Evolutionary conservation across 2,329 filamentous ascomycete species (phyloP), one percentile per base, ranked within the genome.

Genomic region (Acrodontium crateriforme): DNA sequence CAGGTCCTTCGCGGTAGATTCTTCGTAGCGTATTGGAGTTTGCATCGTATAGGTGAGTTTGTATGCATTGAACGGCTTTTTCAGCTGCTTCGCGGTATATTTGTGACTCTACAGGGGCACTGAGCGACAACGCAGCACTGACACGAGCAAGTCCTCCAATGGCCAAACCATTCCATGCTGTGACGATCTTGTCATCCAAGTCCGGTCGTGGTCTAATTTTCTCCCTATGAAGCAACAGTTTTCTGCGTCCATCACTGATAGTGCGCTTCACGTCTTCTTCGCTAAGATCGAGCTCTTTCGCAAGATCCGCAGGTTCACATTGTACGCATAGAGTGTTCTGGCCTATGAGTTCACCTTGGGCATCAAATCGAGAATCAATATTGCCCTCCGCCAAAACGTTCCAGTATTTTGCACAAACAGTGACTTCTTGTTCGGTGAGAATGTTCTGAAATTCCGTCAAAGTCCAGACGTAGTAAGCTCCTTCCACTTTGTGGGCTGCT

Each of bases 401-500:
- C 72, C 82, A 95, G 53, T 93, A 82, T 4, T 73, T 73, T 1
- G 83, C 81, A 16, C 81, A 74, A 10, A 93, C 70, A 3, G 75
- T 70, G 13, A 75, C 75, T 33, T 79, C 72, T 21, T 74, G 65
- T 3, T 69, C 63, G 2, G 73, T 73, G 2, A 94, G 65, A 2
- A 91, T 71, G 8, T 72, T 68, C 35, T 84, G 75, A 34, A 95
- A 78, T 49, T 95, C 85, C 28, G 83, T 78, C 28, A 78, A 61
- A 1, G 85, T 92, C 87, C 87, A 98, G 3, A 94, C 71, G 45
- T 95, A 94, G 50, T 82, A 95, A 0, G 85, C 87, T 0, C 89
- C 89, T 54, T 95, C 85, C 18, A 79, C 71, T 62, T 85, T 84
- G 29, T 91, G 79, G 4, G 64, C 68, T 44, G 91, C 83, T 2